Evolutionary conservation across 768 basidiomycete genomes (phyloP), one percentile per base, ranked within the genome.

Genomic region (Neoboletus magnificus): DNA sequence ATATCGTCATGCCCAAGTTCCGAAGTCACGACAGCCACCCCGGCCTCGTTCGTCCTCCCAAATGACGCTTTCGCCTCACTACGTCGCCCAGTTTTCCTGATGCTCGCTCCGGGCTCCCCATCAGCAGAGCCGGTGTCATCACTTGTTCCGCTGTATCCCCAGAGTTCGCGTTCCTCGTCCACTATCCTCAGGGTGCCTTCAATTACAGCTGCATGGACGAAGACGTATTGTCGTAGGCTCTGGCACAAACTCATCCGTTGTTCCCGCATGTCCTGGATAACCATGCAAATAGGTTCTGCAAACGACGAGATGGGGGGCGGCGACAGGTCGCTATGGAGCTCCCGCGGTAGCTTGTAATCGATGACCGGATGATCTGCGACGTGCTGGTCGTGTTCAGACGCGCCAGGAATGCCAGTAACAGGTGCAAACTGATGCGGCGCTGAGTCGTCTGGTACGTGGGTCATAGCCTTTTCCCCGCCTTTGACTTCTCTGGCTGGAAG

Each of bases 221-320:
- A 98, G 20, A 95, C 87, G 66, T 95, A 98, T 74, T 98, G 96
- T 55, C 94, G 77, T 66, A 95, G 74, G 70, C 90, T 96, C 76
- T 96, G 95, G 67, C 95, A 96, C 58, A 97, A 73, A 65, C 91
- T 93, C 96, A 98, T 98, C 51, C 96, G 79, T 73, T 98, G 95
- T 70, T 95, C 87, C 43, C 96, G 81, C 87, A 98, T 93, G 67
- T 94, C 91, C 72, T 95, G 92, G 48, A 98, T 77, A 1, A 97
- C 81, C 52, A 84, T 80, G 68, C 80, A 84, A 39, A 97, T 82
- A 4, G 96, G 96, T 45, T 92, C 87, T 32, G 80, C 78, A 58
- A 87, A 84, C 35, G 77, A 76, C 42, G 83, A 84, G 56, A 91
- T 71, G 43, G 77, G 73, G 18, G 79, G 78, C 4, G 92, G 90